Percentiles rank a stretch among this genome's conserved stretches.
These are phyloP conservation scores for Biscutella laevigata DNA, from an alignment of 441 rosid genomes.

Conservation along the genomic window DNA sequence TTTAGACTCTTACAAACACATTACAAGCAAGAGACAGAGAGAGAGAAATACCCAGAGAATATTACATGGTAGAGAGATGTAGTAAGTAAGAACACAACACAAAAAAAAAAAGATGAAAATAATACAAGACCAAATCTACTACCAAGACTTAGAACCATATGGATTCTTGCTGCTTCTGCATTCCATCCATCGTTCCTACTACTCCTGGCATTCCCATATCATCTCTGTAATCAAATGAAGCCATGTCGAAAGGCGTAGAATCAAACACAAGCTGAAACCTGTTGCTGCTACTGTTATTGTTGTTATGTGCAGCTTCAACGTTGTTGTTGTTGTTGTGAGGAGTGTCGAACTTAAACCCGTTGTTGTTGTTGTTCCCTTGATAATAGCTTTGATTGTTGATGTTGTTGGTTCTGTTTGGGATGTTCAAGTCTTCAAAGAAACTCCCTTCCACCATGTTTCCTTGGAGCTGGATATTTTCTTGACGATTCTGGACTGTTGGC, in stretches of 20 bases:
- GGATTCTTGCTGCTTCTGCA: conserved; percentile 54
- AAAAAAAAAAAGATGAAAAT: conserved; percentile 4
- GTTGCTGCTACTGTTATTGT: neutral
- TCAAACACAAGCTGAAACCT: conserved; percentile 35
- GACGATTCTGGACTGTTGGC: conserved; percentile 42
- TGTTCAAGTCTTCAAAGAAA: conserved; percentile 43
- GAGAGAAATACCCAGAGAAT: too few species aligned
- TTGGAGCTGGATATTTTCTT: conserved; percentile 33
- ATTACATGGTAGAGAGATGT: too few species aligned
- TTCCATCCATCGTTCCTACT: conserved; percentile 33
- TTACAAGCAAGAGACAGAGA: too few species aligned
- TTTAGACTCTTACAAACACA: too few species aligned
- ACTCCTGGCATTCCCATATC: conserved; percentile 46
- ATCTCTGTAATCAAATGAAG: conserved; percentile 47
- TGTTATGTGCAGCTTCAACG: too few species aligned
- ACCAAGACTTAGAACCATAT: conserved; percentile 49
- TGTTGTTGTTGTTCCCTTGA: conserved; percentile 28
- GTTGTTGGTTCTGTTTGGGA: conserved; percentile 33
- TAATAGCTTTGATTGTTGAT: conserved; percentile 26
- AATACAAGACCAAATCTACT: conserved; percentile 14
- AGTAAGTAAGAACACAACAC: too few species aligned
- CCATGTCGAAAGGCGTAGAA: conserved; percentile 47
- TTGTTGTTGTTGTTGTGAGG: neutral
- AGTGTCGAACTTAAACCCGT: conserved; percentile 16
- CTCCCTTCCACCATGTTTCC: conserved; percentile 42